Percentiles rank a stretch among this genome's conserved stretches.
Evolutionary conservation across 78 protist species (phyloP).

Genomic region (Speleostelium caveatum): DNA sequence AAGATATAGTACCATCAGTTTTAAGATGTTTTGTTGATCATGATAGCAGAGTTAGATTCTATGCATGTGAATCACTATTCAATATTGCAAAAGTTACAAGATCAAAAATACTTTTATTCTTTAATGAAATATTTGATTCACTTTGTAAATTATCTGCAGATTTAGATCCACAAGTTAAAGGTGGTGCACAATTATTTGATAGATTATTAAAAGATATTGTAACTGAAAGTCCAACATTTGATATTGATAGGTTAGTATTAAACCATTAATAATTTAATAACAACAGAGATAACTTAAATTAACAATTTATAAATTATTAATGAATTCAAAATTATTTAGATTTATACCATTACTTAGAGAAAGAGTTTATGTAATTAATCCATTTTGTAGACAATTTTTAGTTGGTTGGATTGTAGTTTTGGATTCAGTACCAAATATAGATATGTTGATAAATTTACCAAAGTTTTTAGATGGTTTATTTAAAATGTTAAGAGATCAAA

Average conservation of each 20-base stretch:
- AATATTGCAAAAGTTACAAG: slow-evolving; percentile 95
- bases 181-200: slow-evolving; percentile 94
- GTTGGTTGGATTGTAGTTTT: slow-evolving; percentile 91
- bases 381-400: slow-evolving; percentile 85
- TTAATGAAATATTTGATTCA: slow-evolving; percentile 93
- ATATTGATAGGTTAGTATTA: slow-evolving; percentile 57
- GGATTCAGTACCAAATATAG: slow-evolving; percentile 89
- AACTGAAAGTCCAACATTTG: slow-evolving; percentile 86
- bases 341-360: slow-evolving; percentile 79
- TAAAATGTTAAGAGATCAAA: slow-evolving; percentile 89
- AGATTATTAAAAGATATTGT: slow-evolving; percentile 94
- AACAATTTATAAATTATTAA: not conserved
- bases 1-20: slow-evolving; percentile 89
- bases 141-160: slow-evolving; percentile 95
- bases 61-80: slow-evolving; percentile 97
- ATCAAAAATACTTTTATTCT: slow-evolving; percentile 74
- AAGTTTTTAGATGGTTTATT: slow-evolving; percentile 93
- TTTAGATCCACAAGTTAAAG: slow-evolving; percentile 89
- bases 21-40: slow-evolving; percentile 79
- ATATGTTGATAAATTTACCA: slow-evolving; percentile 90
- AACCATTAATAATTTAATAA: not conserved
- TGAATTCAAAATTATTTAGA: not conserved
- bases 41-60: slow-evolving; percentile 93
- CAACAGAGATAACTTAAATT: not conserved
- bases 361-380: slow-evolving; percentile 76